Percentiles rank a stretch among this genome's conserved stretches.
These are phyloP conservation scores for Pseudovirgaria hyperparasitica DNA, from an alignment of 2,329 filamentous ascomycete species.

Conservation along the genomic window DNA sequence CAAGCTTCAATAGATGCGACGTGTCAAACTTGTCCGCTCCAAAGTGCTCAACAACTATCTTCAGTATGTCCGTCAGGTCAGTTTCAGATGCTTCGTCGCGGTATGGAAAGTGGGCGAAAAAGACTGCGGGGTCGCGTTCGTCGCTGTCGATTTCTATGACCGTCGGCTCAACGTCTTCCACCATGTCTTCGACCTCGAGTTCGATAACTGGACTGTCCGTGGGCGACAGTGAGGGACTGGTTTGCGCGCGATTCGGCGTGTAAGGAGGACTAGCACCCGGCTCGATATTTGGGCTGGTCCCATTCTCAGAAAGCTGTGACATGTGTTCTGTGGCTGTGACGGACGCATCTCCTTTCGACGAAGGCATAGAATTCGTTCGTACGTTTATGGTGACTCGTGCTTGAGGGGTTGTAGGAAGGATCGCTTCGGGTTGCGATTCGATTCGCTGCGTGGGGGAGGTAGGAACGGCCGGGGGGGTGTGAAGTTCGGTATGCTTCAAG, in stretches of 20 bases:
- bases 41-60: too few relatives aligned
- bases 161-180: slow-evolving; percentile 7
- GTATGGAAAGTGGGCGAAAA: slow-evolving; percentile 21
- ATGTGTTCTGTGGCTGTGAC: background rate
- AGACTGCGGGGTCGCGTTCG: slow-evolving; percentile 9
- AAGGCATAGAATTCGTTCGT: slow-evolving; percentile 4
- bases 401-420: slow-evolving; percentile 5
- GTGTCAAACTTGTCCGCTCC: too few relatives aligned
- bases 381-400: slow-evolving; percentile 6
- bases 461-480: slow-evolving; percentile 17
- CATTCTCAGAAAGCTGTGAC: background rate
- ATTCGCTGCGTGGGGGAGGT: slow-evolving; percentile 14
- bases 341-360: slow-evolving; percentile 6
- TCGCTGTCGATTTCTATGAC: slow-evolving; percentile 7
- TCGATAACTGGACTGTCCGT: slow-evolving; percentile 22
- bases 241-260: too few relatives aligned
- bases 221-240: background rate
- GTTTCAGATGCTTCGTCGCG: too few relatives aligned
- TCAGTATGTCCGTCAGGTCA: too few relatives aligned
- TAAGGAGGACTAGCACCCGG: background rate
- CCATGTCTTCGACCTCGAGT: slow-evolving; percentile 22
- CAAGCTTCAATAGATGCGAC: slow-evolving; percentile 8
- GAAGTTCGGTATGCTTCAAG: slow-evolving; percentile 4
- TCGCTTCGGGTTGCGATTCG: slow-evolving; percentile 6
- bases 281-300: background rate